Percentiles rank a stretch among this genome's conserved stretches.
Evolutionary conservation across 371 early-diverging fungal species (phyloP).

Genomic region (Gilbertella persicaria): DNA sequence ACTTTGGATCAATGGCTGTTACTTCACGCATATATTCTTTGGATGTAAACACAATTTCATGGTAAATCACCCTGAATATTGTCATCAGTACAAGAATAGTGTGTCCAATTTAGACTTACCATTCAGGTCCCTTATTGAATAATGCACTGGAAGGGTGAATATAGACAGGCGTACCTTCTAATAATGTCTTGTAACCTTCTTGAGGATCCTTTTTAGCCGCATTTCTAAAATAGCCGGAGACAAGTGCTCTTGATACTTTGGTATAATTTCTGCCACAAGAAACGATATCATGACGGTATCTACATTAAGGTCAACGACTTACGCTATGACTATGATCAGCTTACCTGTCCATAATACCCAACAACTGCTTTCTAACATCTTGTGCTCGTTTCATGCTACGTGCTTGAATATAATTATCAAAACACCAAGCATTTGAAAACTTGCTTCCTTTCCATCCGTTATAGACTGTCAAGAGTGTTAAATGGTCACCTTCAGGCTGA

Average conservation of each 20-base stretch:
- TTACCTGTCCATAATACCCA: slow-evolving; percentile 92
- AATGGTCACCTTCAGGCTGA: slow-evolving; percentile 97
- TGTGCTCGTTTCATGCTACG: slow-evolving; percentile 87
- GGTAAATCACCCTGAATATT: slow-evolving; percentile 86
- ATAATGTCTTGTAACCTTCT: slow-evolving; percentile 96
- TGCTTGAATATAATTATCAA: slow-evolving; percentile 93
- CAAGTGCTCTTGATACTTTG: slow-evolving; percentile 86
- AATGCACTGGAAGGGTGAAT: slow-evolving; percentile 95
- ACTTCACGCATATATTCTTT: slow-evolving; percentile 98
- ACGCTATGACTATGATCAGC: slow-evolving; percentile 3
- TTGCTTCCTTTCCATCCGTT: slow-evolving; percentile 91
- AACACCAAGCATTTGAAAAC: slow-evolving; percentile 94
- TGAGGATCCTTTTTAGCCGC: slow-evolving; percentile 97
- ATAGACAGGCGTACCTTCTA: slow-evolving; percentile 96
- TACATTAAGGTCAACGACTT: too few species aligned
- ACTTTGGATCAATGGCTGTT: slow-evolving; percentile 94
- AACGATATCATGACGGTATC: slow-evolving; percentile 91
- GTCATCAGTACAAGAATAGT: neutral
- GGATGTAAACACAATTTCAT: slow-evolving; percentile 95
- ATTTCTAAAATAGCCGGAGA: slow-evolving; percentile 93
- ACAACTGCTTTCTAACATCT: slow-evolving; percentile 94
- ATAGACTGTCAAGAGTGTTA: slow-evolving; percentile 94
- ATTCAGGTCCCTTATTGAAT: slow-evolving; percentile 96
- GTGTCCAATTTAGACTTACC: slow-evolving; percentile 41
- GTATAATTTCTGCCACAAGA: slow-evolving; percentile 92